These are phyloP conservation scores for Sonneratia caseolaris DNA, from an alignment of 345 rosid species.

Conservation along the genomic window DNA sequence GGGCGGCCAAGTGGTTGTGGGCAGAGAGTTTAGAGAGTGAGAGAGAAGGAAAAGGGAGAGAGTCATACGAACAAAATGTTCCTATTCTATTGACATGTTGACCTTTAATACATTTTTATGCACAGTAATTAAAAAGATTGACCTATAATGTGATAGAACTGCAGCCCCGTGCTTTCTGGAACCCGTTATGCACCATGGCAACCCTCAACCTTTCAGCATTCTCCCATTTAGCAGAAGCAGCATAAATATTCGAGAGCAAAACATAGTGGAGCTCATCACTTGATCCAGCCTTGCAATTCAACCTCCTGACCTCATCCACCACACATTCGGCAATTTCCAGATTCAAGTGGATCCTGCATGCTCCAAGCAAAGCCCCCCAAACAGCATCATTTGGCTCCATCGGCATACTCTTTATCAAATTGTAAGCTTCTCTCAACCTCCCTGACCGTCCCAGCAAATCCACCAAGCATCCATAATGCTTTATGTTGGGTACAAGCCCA, in stretches of 20 bases:
- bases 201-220: constrained; percentile 44
- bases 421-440: constrained; percentile 51
- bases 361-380: constrained; percentile 68
- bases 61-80: too few species aligned
- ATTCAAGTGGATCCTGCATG: constrained; percentile 52
- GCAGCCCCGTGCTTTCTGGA: constrained; percentile 40
- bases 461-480: constrained; percentile 66
- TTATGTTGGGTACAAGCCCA: constrained; percentile 30
- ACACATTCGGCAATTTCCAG: constrained; percentile 37
- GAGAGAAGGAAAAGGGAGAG: too few species aligned
- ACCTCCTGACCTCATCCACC: constrained; percentile 23
- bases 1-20: too few species aligned
- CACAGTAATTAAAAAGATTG: neutral
- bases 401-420: constrained; percentile 48
- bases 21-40: too few species aligned
- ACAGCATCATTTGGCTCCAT: constrained; percentile 54
- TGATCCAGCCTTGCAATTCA: constrained; percentile 10
- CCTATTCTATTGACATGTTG: too few species aligned
- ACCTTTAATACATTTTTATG: too few species aligned
- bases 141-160: constrained; percentile 29
- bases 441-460: constrained; percentile 71
- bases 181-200: constrained; percentile 31
- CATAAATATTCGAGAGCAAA: constrained; percentile 56
- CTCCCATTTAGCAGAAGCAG: constrained; percentile 56
- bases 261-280: constrained; percentile 34